Base-by-base conservation (phyloP, 495 filamentous ascomycete genomes). In the Penicillium argentinense region DNA sequence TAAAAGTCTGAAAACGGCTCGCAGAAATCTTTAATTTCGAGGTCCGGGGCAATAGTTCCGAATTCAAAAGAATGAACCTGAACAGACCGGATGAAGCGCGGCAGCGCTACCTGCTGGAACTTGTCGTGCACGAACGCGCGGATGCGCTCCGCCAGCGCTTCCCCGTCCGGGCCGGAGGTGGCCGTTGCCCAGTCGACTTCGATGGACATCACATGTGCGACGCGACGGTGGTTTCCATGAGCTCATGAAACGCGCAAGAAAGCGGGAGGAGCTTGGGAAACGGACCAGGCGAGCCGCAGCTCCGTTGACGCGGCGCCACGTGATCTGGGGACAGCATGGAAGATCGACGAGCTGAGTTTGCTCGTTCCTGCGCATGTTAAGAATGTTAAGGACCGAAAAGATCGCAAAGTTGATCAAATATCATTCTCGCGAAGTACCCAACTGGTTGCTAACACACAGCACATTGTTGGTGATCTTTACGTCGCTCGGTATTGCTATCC, bases 1-100 rank as follows among this genome's bases (percentile, higher is more conserved):
- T 99, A 99, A 60, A 99, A 99, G 52, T 97, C 93, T 3, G 89
- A 81, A 36, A 97, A 80, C 0, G 93, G 93, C 64, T 97, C 92
- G 57, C 91, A 92, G 47, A 99, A 88, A 56, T 97, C 92, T 68
- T 96, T 97, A 32, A 99, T 82, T 63, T 95, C 89, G 18, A 99
- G 72, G 47, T 89, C 81, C 1, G 93, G 93, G 1, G 84, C 75
- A 37, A 93, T 81, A 2, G 73, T 80, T 16, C 93, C 93, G 57
- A 99, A 97, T 17, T 91, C 85, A 60, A 99, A 99, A 30, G 87
- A 83, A 66, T 96, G 92, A 19, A 96, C 89, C 14, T 91, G 83
- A 28, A 99, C 95, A 8, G 89, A 92, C 51, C 93, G 91, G 67
- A 99, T 97, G 73, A 97, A 97, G 40, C 89, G 87, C 26, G 93